These are phyloP conservation scores for Clathrus columnatus DNA, from an alignment of 768 basidiomycete species.

Conservation along the genomic window DNA sequence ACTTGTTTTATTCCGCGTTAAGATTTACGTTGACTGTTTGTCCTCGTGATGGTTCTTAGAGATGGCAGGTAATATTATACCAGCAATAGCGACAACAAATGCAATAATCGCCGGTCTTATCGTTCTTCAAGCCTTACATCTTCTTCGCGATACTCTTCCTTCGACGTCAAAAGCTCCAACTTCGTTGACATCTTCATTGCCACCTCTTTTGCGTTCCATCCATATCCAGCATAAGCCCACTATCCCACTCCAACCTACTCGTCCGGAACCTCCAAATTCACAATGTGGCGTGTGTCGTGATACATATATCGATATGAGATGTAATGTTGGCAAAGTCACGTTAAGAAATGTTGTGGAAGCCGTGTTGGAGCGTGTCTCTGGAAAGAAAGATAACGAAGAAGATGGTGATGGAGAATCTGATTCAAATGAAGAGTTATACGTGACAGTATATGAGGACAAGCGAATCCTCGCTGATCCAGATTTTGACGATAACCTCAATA, in stretches of 20 bases:
- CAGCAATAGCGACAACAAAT: constrained; percentile 98
- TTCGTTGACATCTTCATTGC: constrained; percentile 2
- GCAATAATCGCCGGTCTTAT: constrained; percentile 94
- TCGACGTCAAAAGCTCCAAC: constrained; percentile 35
- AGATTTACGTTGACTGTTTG: neutral
- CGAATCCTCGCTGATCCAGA: constrained; percentile 87
- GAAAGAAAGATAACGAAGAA: neutral
- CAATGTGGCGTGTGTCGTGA: constrained; percentile 83
- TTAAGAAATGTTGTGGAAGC: constrained; percentile 67
- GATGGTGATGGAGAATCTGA: constrained; percentile 17
- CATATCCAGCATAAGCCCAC: constrained; percentile 70
- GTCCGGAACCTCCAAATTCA: constrained; percentile 60
- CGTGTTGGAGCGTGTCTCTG: constrained; percentile 37
- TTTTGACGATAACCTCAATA: constrained; percentile 80
- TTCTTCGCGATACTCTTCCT: constrained; percentile 39
- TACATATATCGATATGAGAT: constrained; percentile 63
- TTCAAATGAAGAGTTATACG: constrained; percentile 41
- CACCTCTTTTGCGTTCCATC: constrained; percentile 53
- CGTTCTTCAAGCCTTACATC: constrained; percentile 83
- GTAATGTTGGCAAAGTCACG: constrained; percentile 61
- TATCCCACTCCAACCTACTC: constrained; percentile 67
- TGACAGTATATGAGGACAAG: constrained; percentile 82
- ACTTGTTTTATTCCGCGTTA: neutral
- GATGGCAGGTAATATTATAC: constrained; percentile 99
- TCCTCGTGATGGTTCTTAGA: constrained; percentile 38